Conservation (phyloP, 1,284 basidiomycete species). For the Laetiporus sulphureus region DNA sequence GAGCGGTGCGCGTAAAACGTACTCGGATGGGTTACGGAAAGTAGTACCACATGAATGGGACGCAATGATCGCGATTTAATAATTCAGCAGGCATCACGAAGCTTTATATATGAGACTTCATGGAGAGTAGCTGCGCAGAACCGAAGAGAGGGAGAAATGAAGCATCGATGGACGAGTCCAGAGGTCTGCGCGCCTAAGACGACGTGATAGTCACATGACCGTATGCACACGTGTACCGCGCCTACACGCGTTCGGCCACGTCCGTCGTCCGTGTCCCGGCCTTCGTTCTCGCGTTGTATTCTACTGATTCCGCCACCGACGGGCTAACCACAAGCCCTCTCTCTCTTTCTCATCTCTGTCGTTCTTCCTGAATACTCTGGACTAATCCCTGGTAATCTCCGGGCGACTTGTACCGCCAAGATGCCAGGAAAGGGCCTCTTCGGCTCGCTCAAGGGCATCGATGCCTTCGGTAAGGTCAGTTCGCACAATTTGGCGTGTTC, state of each 20-base stretch:
- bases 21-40: too few relatives aligned
- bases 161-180: too few relatives aligned
- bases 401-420: conserved; percentile 3
- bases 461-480: conserved; percentile 95
- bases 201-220: neutral
- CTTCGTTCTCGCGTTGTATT: neutral
- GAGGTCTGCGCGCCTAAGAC: neutral
- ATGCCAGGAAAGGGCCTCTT: conserved; percentile 67
- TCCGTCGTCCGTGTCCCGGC: neutral
- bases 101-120: neutral
- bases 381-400: neutral
- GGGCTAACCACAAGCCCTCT: too few relatives aligned
- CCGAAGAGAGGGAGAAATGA: too few relatives aligned
- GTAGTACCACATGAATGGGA: too few relatives aligned
- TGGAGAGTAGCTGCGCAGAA: too few relatives aligned
- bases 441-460: conserved; percentile 74
- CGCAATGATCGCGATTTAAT: neutral
- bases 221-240: neutral
- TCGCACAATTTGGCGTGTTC: conserved; percentile 1
- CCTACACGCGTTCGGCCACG: too few relatives aligned
- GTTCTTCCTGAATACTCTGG: neutral
- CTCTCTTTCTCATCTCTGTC: neutral
- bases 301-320: too few relatives aligned
- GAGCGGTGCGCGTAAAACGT: too few relatives aligned
- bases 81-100: neutral